Evolutionary conservation across 2,329 filamentous ascomycete species (phyloP).

Genomic region (Epichloe aotearoae): DNA sequence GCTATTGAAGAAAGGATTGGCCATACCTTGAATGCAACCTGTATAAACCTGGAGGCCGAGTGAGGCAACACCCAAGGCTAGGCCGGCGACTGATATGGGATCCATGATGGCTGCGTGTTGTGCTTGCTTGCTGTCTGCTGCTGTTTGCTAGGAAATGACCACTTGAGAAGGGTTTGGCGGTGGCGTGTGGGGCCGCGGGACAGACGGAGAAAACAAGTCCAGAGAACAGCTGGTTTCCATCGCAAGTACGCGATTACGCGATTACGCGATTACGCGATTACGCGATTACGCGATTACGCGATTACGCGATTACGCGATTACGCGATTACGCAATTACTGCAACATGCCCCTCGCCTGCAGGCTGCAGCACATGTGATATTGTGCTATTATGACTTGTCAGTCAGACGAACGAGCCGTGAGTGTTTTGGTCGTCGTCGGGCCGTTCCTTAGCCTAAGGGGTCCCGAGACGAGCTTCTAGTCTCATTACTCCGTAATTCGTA

Average conservation of each 20-base stretch:
- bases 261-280: too few relatives aligned
- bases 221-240: not conserved
- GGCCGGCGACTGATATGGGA: conserved; percentile 28
- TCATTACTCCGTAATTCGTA: not conserved
- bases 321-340: too few relatives aligned
- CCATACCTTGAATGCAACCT: conserved; percentile 29
- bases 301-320: too few relatives aligned
- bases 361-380: too few relatives aligned
- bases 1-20: not conserved
- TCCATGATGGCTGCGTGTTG: conserved; percentile 20
- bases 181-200: not conserved
- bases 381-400: too few relatives aligned
- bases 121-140: not conserved
- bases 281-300: too few relatives aligned
- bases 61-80: conserved; percentile 31
- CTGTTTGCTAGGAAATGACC: not conserved
- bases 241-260: too few relatives aligned
- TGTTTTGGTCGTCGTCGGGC: not conserved
- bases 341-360: too few relatives aligned
- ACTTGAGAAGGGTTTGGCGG: not conserved
- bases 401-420: not conserved
- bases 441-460: not conserved
- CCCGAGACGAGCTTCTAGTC: not conserved
- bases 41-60: conserved; percentile 33
- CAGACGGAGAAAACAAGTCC: not conserved